Evolutionary conservation across 2,329 filamentous ascomycete species (phyloP), one percentile per base, ranked within the genome.

Genomic region (Endoconidiophora polonica): DNA sequence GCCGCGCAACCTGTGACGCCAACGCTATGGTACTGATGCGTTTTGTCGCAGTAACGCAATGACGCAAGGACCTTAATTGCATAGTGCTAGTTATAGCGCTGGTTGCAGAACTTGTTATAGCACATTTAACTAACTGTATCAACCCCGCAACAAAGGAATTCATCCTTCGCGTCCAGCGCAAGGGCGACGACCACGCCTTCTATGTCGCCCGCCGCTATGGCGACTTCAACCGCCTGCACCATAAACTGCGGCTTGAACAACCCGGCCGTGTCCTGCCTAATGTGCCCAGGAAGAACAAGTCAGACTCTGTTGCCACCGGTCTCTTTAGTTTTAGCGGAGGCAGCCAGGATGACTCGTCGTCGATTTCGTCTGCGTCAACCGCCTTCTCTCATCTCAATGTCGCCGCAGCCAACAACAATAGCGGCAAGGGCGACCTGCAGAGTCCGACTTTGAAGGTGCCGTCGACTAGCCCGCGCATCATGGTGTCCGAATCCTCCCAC

Each of bases 261-360:
- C 91, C 91, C 0, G 91, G 91, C 16, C 94, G 93, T 59, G 76
- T 94, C 4, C 71, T 98, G 2, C 85, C 88, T 9, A 77, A 86
- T 1, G 68, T 96, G 46, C 91, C 91, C 1, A 81, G 81, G 61
- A 96, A 96, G 74, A 95, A 95, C 64, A 94, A 90, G 64, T 76
- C 80, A 18, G 80, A 81, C 56, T 81, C 79, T 1, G 79, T 81
- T 2, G 69, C 83, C 5, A 71, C 76, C 1, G 70, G 69, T 23
- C 61, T 83, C 20, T 65, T 81, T 9, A 62, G 66, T 9, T 60
- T 77, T 54, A 69, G 66, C 39, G 74, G 73, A 20, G 73, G 71
- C 29, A 76, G 79, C 55, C 83, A 86, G 54, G 84, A 85, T 40
- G 86, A 90, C 62, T 75, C 70, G 1, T 86, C 83, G 2, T 94